These are phyloP conservation scores for Coprinellus micaceus DNA, from an alignment of 768 basidiomycete species.

Conservation along the genomic window DNA sequence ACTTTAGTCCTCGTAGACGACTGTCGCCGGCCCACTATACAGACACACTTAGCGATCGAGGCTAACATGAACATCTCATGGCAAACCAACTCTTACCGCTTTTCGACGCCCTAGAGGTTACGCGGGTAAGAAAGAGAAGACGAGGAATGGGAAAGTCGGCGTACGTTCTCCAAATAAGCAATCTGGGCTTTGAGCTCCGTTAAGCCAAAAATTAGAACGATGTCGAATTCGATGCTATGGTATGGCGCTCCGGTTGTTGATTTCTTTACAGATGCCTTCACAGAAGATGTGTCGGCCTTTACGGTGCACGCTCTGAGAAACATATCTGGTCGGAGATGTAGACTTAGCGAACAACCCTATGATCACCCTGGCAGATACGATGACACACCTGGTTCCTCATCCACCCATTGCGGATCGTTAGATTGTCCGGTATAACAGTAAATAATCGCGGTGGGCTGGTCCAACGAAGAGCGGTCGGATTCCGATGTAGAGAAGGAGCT, in stretches of 20 bases:
- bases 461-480: background rate
- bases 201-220: conserved; percentile 48
- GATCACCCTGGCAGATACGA: background rate
- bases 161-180: conserved; percentile 46
- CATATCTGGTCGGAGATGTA: background rate
- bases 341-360: too few species aligned
- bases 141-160: too few species aligned
- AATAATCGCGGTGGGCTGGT: background rate
- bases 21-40: too few species aligned
- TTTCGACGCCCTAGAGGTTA: too few species aligned
- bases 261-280: background rate
- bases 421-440: background rate
- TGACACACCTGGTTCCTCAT: too few species aligned
- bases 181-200: conserved; percentile 53
- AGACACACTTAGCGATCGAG: background rate
- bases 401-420: too few species aligned
- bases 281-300: background rate
- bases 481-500: background rate
- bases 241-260: conserved; percentile 9
- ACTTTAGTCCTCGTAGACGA: background rate
- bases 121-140: too few species aligned
- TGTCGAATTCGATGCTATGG: conserved; percentile 34
- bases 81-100: background rate
- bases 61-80: too few species aligned
- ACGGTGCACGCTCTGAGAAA: background rate